phyloP scores from a whole-genome alignment of 768 basidiomycete genomes.

The Suillus hirtellus region DNA sequence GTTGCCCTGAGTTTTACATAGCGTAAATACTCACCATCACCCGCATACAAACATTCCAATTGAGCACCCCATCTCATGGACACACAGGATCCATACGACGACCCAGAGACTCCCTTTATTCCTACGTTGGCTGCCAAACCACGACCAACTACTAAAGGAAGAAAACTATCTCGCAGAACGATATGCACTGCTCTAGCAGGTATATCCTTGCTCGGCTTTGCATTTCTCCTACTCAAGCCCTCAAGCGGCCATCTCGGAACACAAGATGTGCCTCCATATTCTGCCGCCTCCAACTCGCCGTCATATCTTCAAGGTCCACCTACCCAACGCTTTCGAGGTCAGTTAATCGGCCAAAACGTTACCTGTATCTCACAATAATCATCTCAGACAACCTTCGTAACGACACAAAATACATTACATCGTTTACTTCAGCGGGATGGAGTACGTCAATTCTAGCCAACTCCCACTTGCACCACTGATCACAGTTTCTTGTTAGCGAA shows the following conservation, averaged over 20 bases:
- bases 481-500: constrained; percentile 48
- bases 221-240: constrained; percentile 7
- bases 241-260: background rate
- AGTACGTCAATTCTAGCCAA: constrained; percentile 43
- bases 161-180: background rate
- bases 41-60: background rate
- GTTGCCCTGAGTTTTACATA: background rate
- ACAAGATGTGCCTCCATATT: background rate
- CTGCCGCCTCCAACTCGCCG: background rate
- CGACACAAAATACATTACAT: constrained; percentile 66
- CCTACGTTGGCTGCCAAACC: constrained; percentile 6
- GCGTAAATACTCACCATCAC: background rate
- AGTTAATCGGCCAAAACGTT: constrained; percentile 1
- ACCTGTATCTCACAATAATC: background rate
- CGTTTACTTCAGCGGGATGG: constrained; percentile 77
- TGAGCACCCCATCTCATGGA: constrained; percentile 3
- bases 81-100: constrained; percentile 2
- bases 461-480: background rate
- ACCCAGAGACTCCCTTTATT: constrained; percentile 10
- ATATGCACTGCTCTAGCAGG: constrained; percentile 25
- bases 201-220: constrained; percentile 27
- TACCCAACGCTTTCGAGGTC: constrained; percentile 59
- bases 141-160: constrained; percentile 1
- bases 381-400: constrained; percentile 58
- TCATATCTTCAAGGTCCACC: constrained; percentile 46